Evolutionary conservation across 2,329 filamentous ascomycete genomes (phyloP).

Genomic region (Sporothrix brunneoviolacea): DNA sequence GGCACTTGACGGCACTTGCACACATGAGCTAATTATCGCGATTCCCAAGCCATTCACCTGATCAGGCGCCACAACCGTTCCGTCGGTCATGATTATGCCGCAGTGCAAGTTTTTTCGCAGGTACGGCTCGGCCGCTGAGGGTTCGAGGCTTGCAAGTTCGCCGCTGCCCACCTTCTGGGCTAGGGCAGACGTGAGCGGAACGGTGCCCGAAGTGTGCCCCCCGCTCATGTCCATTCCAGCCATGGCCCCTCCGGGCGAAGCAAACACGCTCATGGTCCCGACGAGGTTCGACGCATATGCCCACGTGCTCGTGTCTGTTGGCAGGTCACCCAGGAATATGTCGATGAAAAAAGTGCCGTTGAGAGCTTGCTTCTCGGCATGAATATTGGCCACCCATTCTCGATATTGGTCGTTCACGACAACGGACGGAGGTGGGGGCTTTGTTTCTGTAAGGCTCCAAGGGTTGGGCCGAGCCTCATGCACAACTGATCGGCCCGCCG

Average conservation of each 20-base stretch:
- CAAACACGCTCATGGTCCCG: conserved; percentile 54
- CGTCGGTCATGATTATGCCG: conserved; percentile 26
- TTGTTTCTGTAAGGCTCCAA: background rate
- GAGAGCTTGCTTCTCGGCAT: conserved; percentile 53
- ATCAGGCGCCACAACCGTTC: conserved; percentile 22
- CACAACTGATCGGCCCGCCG: background rate
- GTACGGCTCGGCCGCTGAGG: conserved; percentile 33
- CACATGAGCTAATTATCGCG: conserved; percentile 31
- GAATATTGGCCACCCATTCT: conserved; percentile 65
- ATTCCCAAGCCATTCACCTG: conserved; percentile 30
- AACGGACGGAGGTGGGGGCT: conserved; percentile 19
- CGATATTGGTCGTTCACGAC: conserved; percentile 39
- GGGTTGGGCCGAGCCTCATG: background rate
- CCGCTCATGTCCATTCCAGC: conserved; percentile 23
- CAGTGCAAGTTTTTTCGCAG: conserved; percentile 33
- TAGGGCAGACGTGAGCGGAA: conserved; percentile 46
- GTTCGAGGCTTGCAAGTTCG: conserved; percentile 31
- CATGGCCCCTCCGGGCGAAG: conserved; percentile 23
- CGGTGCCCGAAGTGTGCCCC: conserved; percentile 39
- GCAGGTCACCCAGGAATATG: conserved; percentile 57
- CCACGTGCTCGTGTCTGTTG: conserved; percentile 43
- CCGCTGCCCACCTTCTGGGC: conserved; percentile 35
- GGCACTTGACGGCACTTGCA: conserved; percentile 28
- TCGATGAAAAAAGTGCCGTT: conserved; percentile 58
- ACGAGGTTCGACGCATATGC: conserved; percentile 47